phyloP scores from a whole-genome alignment of 2,329 filamentous ascomycete species.

The Aspergillus thermomutatus region DNA sequence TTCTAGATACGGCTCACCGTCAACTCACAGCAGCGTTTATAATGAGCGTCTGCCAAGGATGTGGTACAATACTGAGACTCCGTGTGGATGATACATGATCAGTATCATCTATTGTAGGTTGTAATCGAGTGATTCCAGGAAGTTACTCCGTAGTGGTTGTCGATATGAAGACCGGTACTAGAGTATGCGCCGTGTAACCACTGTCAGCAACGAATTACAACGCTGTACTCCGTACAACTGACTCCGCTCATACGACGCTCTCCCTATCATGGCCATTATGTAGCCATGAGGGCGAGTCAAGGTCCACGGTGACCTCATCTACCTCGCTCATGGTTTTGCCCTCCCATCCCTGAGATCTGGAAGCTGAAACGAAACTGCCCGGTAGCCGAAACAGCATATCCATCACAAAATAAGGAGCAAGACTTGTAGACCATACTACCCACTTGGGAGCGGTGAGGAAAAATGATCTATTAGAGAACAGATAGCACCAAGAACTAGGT shows the following conservation, averaged over 20 bases:
- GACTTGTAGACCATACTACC: not conserved
- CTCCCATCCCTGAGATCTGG: too few species aligned
- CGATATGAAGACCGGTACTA: too few species aligned
- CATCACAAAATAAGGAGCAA: not conserved
- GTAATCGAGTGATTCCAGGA: too few species aligned
- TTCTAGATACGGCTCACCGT: too few species aligned
- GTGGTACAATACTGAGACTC: too few species aligned
- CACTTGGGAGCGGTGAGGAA: not conserved
- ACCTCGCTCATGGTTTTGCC: too few species aligned
- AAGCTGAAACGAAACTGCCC: not conserved
- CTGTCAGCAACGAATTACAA: not conserved
- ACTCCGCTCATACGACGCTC: not conserved
- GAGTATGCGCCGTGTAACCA: not conserved
- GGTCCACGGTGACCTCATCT: too few species aligned
- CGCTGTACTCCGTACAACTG: not conserved
- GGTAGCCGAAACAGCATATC: not conserved
- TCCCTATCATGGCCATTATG: not conserved
- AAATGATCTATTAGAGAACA: not conserved
- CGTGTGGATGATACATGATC: too few species aligned
- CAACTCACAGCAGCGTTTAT: too few species aligned
- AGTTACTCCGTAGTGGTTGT: too few species aligned
- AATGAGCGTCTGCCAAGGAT: too few species aligned
- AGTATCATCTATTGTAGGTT: too few species aligned
- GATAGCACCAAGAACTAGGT: not conserved
- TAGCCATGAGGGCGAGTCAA: not conserved